These are phyloP conservation scores for Verticillium zaregamsianum DNA, from an alignment of 2,329 filamentous ascomycete species.

Conservation along the genomic window DNA sequence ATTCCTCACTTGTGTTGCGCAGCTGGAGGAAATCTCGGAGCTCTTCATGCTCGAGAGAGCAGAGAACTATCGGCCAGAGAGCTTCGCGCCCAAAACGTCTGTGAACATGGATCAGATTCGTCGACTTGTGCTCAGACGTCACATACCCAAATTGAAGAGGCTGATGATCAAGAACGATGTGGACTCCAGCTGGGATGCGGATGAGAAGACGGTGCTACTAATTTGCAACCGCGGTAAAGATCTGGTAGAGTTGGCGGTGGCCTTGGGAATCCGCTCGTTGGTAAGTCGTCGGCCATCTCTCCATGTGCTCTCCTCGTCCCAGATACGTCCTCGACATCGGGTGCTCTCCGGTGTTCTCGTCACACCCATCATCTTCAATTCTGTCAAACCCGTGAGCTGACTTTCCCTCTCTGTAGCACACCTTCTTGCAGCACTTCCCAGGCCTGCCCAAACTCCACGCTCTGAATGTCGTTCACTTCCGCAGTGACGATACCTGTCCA, in stretches of 20 bases:
- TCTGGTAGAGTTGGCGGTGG: slow-evolving; percentile 52
- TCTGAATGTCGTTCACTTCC: slow-evolving; percentile 50
- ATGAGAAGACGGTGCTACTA: slow-evolving; percentile 50
- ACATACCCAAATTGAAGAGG: slow-evolving; percentile 47
- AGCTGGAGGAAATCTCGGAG: slow-evolving; percentile 51
- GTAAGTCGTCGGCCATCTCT: slow-evolving; percentile 33
- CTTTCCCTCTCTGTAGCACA: slow-evolving; percentile 37
- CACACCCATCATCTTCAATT: not conserved
- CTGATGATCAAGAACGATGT: slow-evolving; percentile 58
- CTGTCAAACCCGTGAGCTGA: not conserved
- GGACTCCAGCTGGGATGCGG: slow-evolving; percentile 50
- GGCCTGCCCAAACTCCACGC: slow-evolving; percentile 46
- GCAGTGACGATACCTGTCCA: slow-evolving; percentile 51
- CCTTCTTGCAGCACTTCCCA: slow-evolving; percentile 49
- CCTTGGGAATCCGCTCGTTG: slow-evolving; percentile 48
- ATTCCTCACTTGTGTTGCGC: slow-evolving; percentile 50
- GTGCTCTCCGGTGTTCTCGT: not conserved
- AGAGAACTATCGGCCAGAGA: slow-evolving; percentile 46
- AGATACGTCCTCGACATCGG: too few species aligned
- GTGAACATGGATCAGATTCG: slow-evolving; percentile 56
- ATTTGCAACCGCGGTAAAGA: slow-evolving; percentile 44
- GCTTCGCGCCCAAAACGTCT: slow-evolving; percentile 45
- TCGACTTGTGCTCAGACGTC: slow-evolving; percentile 51
- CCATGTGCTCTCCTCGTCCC: not conserved
- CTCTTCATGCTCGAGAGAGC: slow-evolving; percentile 55